Conservation (phyloP, 164 flowering plant species). For the Litsea cubeba region DNA sequence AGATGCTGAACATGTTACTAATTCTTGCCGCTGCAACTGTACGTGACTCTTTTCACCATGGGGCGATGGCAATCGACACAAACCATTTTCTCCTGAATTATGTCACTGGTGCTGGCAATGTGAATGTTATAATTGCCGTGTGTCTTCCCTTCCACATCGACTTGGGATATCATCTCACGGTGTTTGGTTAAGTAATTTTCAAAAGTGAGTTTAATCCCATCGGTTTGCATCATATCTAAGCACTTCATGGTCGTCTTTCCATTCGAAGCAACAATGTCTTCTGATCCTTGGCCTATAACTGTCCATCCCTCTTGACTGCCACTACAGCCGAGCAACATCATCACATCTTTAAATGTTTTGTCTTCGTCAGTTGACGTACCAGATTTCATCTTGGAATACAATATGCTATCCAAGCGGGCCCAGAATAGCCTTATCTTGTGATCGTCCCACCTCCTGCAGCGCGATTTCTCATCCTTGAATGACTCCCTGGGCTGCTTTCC, state of each 20-base stretch:
- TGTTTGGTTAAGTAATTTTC: constrained; percentile 44
- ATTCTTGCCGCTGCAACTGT: constrained; percentile 46
- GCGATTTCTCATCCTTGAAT: constrained; percentile 15
- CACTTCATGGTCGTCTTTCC: constrained; percentile 31
- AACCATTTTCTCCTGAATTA: constrained; percentile 39
- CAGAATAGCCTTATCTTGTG: constrained; percentile 42
- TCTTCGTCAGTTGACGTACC: constrained; percentile 32
- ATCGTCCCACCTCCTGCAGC: constrained; percentile 15
- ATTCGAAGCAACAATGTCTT: constrained; percentile 38
- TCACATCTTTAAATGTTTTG: constrained; percentile 40
- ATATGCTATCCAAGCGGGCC: constrained; percentile 55
- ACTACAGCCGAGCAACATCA: constrained; percentile 47
- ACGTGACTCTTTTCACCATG: constrained; percentile 73
- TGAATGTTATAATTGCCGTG: constrained; percentile 62
- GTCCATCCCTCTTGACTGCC: constrained; percentile 58
- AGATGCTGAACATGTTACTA: neutral
- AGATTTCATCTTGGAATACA: constrained; percentile 39
- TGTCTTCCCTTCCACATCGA: constrained; percentile 16
- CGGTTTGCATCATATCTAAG: constrained; percentile 20
- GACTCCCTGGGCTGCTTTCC: constrained; percentile 32
- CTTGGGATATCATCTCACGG: constrained; percentile 5
- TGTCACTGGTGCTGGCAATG: constrained; percentile 42
- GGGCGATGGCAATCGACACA: constrained; percentile 59
- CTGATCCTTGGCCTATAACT: constrained; percentile 38
- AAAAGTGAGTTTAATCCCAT: constrained; percentile 22